These are phyloP conservation scores for Syzygium syzygioides DNA, from an alignment of 441 rosid genomes.

Conservation along the genomic window DNA sequence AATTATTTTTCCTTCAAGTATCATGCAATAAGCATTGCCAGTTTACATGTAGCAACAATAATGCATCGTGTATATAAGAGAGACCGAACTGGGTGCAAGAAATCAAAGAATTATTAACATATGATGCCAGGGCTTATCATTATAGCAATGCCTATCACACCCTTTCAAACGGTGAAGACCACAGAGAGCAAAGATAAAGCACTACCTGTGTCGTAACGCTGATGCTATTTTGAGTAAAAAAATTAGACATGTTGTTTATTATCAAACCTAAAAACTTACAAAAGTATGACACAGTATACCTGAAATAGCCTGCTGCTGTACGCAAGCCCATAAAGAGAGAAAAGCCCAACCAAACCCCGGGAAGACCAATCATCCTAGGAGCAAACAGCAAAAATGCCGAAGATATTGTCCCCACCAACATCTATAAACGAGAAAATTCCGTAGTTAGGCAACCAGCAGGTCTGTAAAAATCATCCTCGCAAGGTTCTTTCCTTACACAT, in stretches of 20 bases:
- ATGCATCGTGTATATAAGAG: not conserved
- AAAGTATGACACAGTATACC: conserved; percentile 27
- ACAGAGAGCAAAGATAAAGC: not conserved
- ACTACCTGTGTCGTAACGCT: not conserved
- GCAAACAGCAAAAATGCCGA: conserved; percentile 62
- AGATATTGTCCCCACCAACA: conserved; percentile 74
- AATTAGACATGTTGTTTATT: not conserved
- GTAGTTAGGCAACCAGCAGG: not conserved
- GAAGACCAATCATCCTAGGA: conserved; percentile 53
- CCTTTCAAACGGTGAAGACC: not conserved
- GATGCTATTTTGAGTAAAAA: not conserved
- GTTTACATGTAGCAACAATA: not conserved
- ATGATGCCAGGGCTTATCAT: not conserved
- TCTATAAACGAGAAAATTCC: conserved; percentile 25
- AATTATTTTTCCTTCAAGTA: not conserved
- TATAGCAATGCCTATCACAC: not conserved
- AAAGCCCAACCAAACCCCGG: conserved; percentile 88
- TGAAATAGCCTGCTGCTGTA: conserved; percentile 62
- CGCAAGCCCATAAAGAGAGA: conserved; percentile 83
- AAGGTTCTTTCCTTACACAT: not conserved
- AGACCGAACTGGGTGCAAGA: not conserved
- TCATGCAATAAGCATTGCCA: not conserved
- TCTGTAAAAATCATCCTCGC: not conserved
- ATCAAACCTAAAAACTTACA: not conserved
- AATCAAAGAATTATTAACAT: not conserved